Evolutionary conservation across 2,329 filamentous ascomycete species (phyloP).

Genomic region (Geosmithia flava): DNA sequence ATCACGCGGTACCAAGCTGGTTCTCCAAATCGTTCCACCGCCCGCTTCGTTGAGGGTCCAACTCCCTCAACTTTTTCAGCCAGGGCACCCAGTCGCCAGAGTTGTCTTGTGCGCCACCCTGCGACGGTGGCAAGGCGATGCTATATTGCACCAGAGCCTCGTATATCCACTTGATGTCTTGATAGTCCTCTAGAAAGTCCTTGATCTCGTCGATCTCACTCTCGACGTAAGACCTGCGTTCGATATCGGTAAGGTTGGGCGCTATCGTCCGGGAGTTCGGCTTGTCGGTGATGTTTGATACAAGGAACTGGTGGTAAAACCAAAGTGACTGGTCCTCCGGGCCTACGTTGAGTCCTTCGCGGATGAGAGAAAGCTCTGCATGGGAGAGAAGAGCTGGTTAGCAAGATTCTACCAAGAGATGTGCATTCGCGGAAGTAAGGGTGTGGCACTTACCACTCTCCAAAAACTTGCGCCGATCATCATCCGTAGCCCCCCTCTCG

Average conservation of each 20-base stretch:
- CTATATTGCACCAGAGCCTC: constrained; percentile 72
- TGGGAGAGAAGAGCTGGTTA: not conserved
- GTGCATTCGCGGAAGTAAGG: not conserved
- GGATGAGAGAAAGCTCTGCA: constrained; percentile 61
- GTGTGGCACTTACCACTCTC: constrained; percentile 43
- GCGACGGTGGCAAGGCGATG: constrained; percentile 31
- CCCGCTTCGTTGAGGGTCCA: constrained; percentile 64
- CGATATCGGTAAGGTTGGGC: constrained; percentile 44
- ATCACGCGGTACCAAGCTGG: constrained; percentile 10
- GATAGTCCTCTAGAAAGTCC: constrained; percentile 48
- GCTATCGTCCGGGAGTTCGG: constrained; percentile 45
- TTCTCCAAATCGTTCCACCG: constrained; percentile 63
- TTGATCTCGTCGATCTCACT: constrained; percentile 64
- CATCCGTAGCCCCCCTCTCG: constrained; percentile 53
- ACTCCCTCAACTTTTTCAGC: constrained; percentile 51
- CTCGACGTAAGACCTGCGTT: constrained; percentile 53
- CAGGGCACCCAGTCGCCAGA: constrained; percentile 33
- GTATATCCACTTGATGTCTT: constrained; percentile 69
- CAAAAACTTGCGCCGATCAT: constrained; percentile 54
- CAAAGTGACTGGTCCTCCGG: constrained; percentile 92
- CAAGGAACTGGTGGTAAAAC: constrained; percentile 89
- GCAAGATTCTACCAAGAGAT: not conserved
- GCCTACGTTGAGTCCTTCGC: constrained; percentile 71
- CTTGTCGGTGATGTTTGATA: constrained; percentile 51
- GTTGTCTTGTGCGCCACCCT: constrained; percentile 29